These are phyloP conservation scores for Syzygium syzygioides DNA, from an alignment of 441 rosid species.

Conservation along the genomic window DNA sequence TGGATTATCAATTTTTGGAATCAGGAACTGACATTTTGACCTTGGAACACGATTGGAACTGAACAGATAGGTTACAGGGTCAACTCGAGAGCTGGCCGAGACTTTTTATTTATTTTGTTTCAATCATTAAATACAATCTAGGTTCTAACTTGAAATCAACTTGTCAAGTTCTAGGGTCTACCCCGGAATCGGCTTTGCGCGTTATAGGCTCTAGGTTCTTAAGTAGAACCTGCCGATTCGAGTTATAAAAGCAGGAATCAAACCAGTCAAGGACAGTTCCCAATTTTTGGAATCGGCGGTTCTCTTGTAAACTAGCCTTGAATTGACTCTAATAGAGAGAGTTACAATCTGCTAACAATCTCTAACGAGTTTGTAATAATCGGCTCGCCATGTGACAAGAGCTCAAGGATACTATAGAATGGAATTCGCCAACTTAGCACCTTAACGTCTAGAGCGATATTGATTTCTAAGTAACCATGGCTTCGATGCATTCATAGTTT, in stretches of 20 bases:
- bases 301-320: too few species aligned
- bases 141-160: too few species aligned
- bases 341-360: not conserved
- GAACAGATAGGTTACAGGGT: too few species aligned
- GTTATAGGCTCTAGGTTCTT: rapidly evolving
- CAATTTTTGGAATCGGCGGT: not conserved
- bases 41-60: too few species aligned
- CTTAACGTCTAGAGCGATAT: not conserved
- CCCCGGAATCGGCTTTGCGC: rapidly evolving
- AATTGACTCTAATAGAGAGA: not conserved
- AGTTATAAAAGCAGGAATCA: not conserved
- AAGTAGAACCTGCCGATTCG: rapidly evolving
- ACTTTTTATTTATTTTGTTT: too few species aligned
- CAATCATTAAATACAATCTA: too few species aligned
- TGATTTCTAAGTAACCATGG: not conserved
- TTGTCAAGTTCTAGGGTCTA: not conserved
- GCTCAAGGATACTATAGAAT: not conserved
- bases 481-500: not conserved
- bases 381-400: not conserved
- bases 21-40: too few species aligned
- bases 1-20: too few species aligned
- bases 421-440: not conserved
- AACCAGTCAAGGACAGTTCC: rapidly evolving
- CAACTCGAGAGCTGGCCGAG: too few species aligned
- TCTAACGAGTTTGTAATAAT: not conserved